Evolutionary conservation across 2,329 filamentous ascomycete species (phyloP).

Genomic region (Fusarium tuaranense): DNA sequence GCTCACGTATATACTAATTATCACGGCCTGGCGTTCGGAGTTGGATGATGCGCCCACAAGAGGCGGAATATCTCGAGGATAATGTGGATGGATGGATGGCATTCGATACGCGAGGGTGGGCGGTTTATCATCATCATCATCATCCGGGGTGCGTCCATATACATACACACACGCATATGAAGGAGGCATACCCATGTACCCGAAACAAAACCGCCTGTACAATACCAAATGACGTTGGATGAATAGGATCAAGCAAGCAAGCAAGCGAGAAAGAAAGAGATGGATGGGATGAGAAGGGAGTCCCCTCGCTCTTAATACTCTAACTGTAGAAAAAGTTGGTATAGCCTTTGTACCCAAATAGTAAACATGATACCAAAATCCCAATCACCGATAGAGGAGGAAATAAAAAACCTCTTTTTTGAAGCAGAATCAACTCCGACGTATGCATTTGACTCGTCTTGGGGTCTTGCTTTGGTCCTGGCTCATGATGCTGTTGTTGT

Average conservation of each 20-base stretch:
- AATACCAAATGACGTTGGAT: conserved; percentile 22
- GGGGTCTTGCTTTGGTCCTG: not conserved
- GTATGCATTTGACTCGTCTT: conserved; percentile 4
- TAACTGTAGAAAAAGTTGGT: conserved; percentile 19
- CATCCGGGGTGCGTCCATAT: conserved; percentile 4
- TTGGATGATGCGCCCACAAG: conserved; percentile 26
- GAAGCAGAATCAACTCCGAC: not conserved
- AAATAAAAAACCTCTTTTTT: not conserved
- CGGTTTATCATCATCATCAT: conserved; percentile 1
- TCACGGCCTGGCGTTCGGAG: conserved; percentile 43
- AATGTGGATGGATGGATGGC: conserved; percentile 24
- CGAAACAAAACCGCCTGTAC: conserved; percentile 12
- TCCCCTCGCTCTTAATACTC: conserved; percentile 27
- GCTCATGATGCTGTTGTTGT: not conserved
- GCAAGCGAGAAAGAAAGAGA: not conserved
- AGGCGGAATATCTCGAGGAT: conserved; percentile 19
- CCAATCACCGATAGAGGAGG: not conserved
- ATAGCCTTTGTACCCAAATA: conserved; percentile 13
- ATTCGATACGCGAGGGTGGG: conserved; percentile 1
- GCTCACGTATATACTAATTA: conserved; percentile 39
- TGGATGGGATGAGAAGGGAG: conserved; percentile 21
- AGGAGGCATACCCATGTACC: conserved; percentile 22
- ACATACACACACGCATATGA: conserved; percentile 9
- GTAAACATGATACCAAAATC: conserved; percentile 27
- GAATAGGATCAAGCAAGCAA: conserved; percentile 14